phyloP scores from a whole-genome alignment of 1,139 yeast genomes.

The Yamadazyma spencermartinsiae region DNA sequence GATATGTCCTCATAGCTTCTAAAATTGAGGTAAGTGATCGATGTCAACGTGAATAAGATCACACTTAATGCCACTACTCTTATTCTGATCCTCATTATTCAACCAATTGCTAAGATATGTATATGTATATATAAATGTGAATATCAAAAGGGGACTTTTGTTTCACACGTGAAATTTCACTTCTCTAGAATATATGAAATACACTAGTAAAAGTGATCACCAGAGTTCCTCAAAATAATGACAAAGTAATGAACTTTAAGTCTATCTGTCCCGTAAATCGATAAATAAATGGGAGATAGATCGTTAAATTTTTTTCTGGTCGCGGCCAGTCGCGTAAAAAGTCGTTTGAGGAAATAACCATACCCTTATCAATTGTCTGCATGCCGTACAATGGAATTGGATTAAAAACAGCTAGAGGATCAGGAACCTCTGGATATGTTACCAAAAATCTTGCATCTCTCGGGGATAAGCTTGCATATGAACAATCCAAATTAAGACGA shows the following conservation, averaged over 20 bases:
- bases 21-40: conserved; percentile 6
- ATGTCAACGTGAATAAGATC: conserved; percentile 2
- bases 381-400: conserved; percentile 70
- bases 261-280: no score
- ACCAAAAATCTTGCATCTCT: conserved; percentile 48
- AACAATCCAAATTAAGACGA: conserved; percentile 16
- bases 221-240: no score
- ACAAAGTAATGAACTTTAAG: no score
- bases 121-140: no score
- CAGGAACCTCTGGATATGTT: conserved; percentile 72
- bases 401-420: conserved; percentile 54
- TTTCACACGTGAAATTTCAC: no score
- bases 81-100: conserved; percentile 8
- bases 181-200: no score
- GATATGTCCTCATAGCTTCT: conserved; percentile 4
- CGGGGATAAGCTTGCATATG: conserved; percentile 12
- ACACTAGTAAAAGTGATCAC: no score
- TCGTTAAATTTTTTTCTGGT: no score
- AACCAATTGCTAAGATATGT: not conserved
- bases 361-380: not conserved
- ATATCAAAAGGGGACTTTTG: no score
- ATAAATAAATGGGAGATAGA: no score
- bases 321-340: no score
- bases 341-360: no score
- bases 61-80: conserved; percentile 6